Percentiles rank a stretch among this genome's conserved stretches.
These are phyloP conservation scores for Fusarium sp. DNA, from an alignment of 2,329 filamentous ascomycete genomes.

Conservation along the genomic window DNA sequence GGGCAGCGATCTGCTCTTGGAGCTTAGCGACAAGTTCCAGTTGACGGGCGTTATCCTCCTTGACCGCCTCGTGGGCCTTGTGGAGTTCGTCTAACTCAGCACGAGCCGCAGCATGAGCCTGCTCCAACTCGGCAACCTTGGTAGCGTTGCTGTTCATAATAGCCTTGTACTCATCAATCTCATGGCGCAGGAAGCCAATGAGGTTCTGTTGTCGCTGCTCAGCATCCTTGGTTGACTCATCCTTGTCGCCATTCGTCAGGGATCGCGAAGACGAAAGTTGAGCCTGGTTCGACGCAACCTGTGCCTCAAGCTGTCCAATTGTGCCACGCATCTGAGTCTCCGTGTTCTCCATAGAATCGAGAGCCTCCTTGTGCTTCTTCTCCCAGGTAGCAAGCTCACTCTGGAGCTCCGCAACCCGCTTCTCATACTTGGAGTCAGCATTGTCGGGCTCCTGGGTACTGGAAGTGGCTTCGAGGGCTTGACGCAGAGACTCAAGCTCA, in stretches of 20 bases:
- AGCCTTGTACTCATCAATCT: conserved; percentile 85
- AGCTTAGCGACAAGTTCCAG: conserved; percentile 64
- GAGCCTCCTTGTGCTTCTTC: conserved; percentile 75
- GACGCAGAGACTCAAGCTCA: conserved; percentile 77
- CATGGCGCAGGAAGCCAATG: conserved; percentile 72
- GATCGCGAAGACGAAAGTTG: conserved; percentile 60
- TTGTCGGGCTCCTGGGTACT: conserved; percentile 48
- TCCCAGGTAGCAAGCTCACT: conserved; percentile 81
- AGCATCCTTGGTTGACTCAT: conserved; percentile 60
- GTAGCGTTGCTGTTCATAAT: conserved; percentile 75
- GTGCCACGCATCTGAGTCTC: conserved; percentile 79
- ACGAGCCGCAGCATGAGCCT: conserved; percentile 74
- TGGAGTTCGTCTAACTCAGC: conserved; percentile 75
- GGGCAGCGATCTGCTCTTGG: conserved; percentile 69
- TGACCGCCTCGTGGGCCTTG: conserved; percentile 66
- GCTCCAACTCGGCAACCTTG: conserved; percentile 80
- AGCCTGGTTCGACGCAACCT: conserved; percentile 66
- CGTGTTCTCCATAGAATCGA: conserved; percentile 77
- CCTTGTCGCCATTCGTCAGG: conserved; percentile 52
- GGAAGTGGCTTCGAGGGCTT: conserved; percentile 56
- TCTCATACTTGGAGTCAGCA: conserved; percentile 58
- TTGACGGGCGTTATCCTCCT: conserved; percentile 59
- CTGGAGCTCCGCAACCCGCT: conserved; percentile 74
- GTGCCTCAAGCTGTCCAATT: conserved; percentile 77
- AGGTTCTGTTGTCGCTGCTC: conserved; percentile 69